Evolutionary conservation across 208 protist genomes (phyloP), one percentile per base, ranked within the genome.

Genomic region (Wallacemonas sp.): DNA sequence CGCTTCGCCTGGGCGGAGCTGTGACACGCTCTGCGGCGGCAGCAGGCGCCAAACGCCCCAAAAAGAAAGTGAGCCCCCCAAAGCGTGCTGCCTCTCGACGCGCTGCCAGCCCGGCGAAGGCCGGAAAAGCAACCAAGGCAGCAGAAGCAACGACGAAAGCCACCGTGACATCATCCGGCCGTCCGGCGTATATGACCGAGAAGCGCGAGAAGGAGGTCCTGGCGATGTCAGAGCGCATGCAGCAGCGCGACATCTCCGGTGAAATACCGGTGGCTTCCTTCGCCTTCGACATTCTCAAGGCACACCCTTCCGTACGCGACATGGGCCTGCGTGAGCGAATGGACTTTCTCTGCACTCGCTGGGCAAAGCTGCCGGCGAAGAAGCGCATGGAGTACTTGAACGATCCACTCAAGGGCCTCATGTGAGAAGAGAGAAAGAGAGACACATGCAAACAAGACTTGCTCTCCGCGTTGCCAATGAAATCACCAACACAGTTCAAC

Each of bases 321-420:
- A 93, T 94, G 85, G 85, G 85, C 12, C 54, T 96, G 30, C 80
- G 84, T 4, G 90, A 96, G 70, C 82, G 90, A n/a, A 93, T 96
- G 85, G 78, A 88, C 60, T 94, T 96, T 61, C 61, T 93, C 21
- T 80, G 79, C 38, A 78, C 73, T 21, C 72, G 85, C 4, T 96
- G 90, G 90, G 68, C 80, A 19, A 76, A 81, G 46, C 79, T 96
- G 17, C 86, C 75, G 24, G 47, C 77, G 43, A 78, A 74, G 39
- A 74, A 94, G 72, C 78, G 76, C 16, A 34, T 89, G 19, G 72
- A 77, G 30, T 96, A 93, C 67, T 54, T 94, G 19, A 88, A 90
- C 55, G 68, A 92, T 68, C 90, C 90, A 0, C 74, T 96, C 43
- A 87, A 86, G 38, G 90, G 90, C 4, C 62, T 96, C n/a, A 32